Evolutionary conservation across 116 monocot genomes (phyloP).

Genomic region (Cymodocea nodosa): DNA sequence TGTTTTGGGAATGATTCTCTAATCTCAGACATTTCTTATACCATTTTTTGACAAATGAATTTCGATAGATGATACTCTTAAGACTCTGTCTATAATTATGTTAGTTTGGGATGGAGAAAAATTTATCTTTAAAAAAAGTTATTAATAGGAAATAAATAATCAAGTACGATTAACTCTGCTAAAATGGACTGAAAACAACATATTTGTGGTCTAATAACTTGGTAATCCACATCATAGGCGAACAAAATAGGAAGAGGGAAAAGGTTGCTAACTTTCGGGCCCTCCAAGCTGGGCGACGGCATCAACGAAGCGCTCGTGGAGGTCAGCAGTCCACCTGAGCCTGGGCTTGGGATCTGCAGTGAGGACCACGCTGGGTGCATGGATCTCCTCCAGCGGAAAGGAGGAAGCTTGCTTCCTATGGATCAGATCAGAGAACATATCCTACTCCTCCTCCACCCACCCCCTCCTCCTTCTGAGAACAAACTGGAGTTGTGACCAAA

Average conservation of each 20-base stretch:
- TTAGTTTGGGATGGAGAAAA: too few species aligned
- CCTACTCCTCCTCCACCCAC: background rate
- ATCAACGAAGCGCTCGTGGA: constrained; percentile 92
- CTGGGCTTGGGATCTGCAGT: constrained; percentile 97
- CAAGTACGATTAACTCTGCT: too few species aligned
- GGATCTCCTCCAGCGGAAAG: constrained; percentile 38
- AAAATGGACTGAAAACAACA: background rate
- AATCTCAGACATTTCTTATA: too few species aligned
- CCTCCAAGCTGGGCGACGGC: constrained; percentile 97
- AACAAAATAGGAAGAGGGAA: background rate
- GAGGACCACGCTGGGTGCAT: constrained; percentile 63
- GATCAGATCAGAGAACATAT: constrained; percentile 50
- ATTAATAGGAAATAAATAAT: too few species aligned
- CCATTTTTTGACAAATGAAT: too few species aligned
- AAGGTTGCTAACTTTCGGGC: constrained; percentile 51
- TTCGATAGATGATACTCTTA: too few species aligned
- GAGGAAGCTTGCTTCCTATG: constrained; percentile 32
- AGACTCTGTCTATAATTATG: too few species aligned
- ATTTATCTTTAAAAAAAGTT: too few species aligned
- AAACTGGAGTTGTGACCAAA: too few species aligned
- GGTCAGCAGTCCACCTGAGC: constrained; percentile 94
- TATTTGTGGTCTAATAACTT: too few species aligned
- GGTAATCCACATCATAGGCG: background rate
- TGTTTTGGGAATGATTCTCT: too few species aligned
- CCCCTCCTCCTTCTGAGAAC: too few species aligned